These are phyloP conservation scores for Zelopaecilomyces penicillatus DNA, from an alignment of 2,329 filamentous ascomycete genomes.

Conservation along the genomic window DNA sequence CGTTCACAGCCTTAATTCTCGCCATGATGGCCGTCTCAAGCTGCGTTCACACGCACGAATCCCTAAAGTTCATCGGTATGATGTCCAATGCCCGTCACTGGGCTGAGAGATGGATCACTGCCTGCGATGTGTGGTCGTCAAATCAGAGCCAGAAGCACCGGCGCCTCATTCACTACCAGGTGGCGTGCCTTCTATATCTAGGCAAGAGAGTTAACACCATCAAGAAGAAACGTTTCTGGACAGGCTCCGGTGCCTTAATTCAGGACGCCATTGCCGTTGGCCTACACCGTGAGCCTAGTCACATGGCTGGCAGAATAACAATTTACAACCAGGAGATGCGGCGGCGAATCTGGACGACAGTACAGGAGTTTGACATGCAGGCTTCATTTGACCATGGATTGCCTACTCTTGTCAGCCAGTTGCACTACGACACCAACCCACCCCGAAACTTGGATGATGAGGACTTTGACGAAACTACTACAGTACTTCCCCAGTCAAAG, in stretches of 20 bases:
- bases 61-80: constrained; percentile 48
- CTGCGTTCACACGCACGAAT: constrained; percentile 44
- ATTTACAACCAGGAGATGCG: constrained; percentile 56
- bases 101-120: constrained; percentile 48
- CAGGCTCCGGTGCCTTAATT: constrained; percentile 45
- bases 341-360: constrained; percentile 51
- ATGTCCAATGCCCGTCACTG: constrained; percentile 47
- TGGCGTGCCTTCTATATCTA: constrained; percentile 50
- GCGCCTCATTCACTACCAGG: constrained; percentile 52
- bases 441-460: constrained; percentile 52
- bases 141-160: constrained; percentile 54
- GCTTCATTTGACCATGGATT: constrained; percentile 53
- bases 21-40: constrained; percentile 52
- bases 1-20: constrained; percentile 51
- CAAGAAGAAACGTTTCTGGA: constrained; percentile 59
- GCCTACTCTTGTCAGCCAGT: constrained; percentile 48
- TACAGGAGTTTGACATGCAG: constrained; percentile 55
- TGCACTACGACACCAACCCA: constrained; percentile 47
- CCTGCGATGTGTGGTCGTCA: constrained; percentile 45
- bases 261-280: constrained; percentile 51
- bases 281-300: constrained; percentile 50
- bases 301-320: constrained; percentile 45
- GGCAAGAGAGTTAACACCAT: constrained; percentile 54
- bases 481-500: constrained; percentile 42
- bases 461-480: constrained; percentile 46